Conservation (phyloP, 805 yeast genomes). For the Clavispora asparagi region DNA sequence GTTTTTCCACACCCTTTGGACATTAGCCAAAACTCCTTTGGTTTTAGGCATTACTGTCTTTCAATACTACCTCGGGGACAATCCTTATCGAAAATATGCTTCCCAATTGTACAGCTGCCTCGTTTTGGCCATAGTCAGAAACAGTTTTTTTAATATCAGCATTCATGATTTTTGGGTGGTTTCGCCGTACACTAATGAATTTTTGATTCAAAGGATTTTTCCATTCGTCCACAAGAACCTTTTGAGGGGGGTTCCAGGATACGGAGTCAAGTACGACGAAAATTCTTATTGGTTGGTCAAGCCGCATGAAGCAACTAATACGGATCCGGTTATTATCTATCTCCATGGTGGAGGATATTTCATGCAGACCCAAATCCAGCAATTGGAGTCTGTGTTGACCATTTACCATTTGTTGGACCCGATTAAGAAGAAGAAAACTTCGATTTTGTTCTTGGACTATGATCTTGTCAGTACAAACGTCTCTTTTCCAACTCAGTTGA, state of each 20-base stretch:
- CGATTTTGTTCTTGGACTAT: conserved; percentile 29
- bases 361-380: conserved; percentile 25
- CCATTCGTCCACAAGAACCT: conserved; percentile 6
- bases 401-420: conserved; percentile 25
- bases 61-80: conserved; percentile 13
- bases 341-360: conserved; percentile 39
- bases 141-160: conserved; percentile 8
- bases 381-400: conserved; percentile 25
- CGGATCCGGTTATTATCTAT: conserved; percentile 29
- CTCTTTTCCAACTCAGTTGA: conserved; percentile 28
- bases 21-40: conserved; percentile 6
- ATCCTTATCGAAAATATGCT: conserved; percentile 10
- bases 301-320: conserved; percentile 18
- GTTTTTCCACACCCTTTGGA: not conserved
- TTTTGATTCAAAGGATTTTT: conserved; percentile 8
- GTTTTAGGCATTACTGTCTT: conserved; percentile 10
- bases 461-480: conserved; percentile 25
- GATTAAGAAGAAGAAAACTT: conserved; percentile 12
- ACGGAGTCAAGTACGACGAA: conserved; percentile 27
- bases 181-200: conserved; percentile 11
- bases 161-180: conserved; percentile 10
- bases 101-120: conserved; percentile 10
- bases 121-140: conserved; percentile 9
- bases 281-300: conserved; percentile 32
- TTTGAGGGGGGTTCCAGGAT: conserved; percentile 18